Evolutionary conservation across 1,284 basidiomycete species (phyloP).

Genomic region (Microbotryum intermedium): DNA sequence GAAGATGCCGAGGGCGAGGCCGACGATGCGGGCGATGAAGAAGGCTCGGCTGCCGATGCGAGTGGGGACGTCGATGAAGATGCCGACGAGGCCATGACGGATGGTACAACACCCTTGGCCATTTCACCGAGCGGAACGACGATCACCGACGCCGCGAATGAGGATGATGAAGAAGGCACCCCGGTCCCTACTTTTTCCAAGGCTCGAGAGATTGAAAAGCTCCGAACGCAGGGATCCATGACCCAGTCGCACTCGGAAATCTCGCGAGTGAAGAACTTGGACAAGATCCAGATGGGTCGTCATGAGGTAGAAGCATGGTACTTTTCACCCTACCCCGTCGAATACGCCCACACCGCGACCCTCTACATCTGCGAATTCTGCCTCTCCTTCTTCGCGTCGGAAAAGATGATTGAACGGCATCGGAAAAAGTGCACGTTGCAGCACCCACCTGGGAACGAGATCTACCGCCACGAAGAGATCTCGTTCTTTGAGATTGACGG

Average conservation of each 20-base stretch:
- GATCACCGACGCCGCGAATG: conserved; percentile 8
- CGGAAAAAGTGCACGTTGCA: conserved; percentile 81
- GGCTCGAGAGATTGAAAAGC: conserved; percentile 96
- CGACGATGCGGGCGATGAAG: conserved; percentile 41
- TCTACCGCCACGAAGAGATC: conserved; percentile 92
- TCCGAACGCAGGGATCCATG: conserved; percentile 96
- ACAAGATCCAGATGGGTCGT: conserved; percentile 89
- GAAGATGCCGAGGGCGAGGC: conserved; percentile 44
- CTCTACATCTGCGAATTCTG: conserved; percentile 99
- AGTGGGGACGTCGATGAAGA: conserved; percentile 45
- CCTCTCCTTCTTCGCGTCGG: conserved; percentile 76
- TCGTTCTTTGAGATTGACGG: conserved; percentile 99
- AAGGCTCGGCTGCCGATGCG: conserved; percentile 25
- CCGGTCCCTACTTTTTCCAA: conserved; percentile 59
- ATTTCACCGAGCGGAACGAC: background rate
- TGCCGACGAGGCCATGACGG: conserved; percentile 20
- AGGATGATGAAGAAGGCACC: conserved; percentile 40
- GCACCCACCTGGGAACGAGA: conserved; percentile 99
- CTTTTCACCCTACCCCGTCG: conserved; percentile 96
- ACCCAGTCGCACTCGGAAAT: conserved; percentile 97
- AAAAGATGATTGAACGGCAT: conserved; percentile 81
- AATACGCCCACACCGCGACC: conserved; percentile 89
- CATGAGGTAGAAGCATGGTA: conserved; percentile 99
- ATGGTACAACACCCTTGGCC: background rate
- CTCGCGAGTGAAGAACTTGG: conserved; percentile 95